Evolutionary conservation across 495 filamentous ascomycete genomes (phyloP).

Genomic region (Lepidopterella palustris): DNA sequence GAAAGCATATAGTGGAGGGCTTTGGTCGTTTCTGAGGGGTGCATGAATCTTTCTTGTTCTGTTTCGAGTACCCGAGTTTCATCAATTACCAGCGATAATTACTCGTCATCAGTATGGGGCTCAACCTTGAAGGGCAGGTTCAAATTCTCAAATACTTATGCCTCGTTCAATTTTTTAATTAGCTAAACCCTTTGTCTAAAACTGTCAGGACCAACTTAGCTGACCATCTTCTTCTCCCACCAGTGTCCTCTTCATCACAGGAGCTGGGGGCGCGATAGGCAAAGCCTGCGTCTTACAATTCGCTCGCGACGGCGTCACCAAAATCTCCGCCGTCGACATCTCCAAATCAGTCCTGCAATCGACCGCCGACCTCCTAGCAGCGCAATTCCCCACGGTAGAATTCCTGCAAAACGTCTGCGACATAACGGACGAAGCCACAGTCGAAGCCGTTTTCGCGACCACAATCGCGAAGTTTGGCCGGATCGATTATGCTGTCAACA

Average conservation of each 20-base stretch:
- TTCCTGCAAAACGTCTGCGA: conserved; percentile 27
- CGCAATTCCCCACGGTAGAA: conserved; percentile 24
- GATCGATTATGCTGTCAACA: conserved; percentile 23
- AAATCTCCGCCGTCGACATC: conserved; percentile 31
- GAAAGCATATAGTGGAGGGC: too few relatives aligned
- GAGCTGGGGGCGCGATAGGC: not conserved
- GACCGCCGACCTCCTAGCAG: conserved; percentile 19
- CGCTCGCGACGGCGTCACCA: conserved; percentile 30
- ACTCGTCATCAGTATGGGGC: not conserved
- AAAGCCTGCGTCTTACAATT: conserved; percentile 8
- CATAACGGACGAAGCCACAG: conserved; percentile 20
- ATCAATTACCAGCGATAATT: too few relatives aligned
- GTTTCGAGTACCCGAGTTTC: not conserved
- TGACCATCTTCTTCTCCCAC: too few relatives aligned
- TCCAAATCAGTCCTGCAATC: conserved; percentile 14
- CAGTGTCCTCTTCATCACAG: not conserved
- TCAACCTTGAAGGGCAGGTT: not conserved
- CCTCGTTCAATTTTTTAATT: not conserved
- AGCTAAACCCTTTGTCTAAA: not conserved
- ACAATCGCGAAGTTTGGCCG: conserved; percentile 21
- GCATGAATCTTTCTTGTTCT: not conserved
- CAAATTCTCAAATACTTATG: not conserved
- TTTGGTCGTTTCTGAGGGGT: not conserved
- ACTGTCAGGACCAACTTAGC: too few relatives aligned
- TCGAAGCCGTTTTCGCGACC: conserved; percentile 25